Conservation (phyloP, 2,329 filamentous ascomycete species). For the Aspergillus novoparasiticus region DNA sequence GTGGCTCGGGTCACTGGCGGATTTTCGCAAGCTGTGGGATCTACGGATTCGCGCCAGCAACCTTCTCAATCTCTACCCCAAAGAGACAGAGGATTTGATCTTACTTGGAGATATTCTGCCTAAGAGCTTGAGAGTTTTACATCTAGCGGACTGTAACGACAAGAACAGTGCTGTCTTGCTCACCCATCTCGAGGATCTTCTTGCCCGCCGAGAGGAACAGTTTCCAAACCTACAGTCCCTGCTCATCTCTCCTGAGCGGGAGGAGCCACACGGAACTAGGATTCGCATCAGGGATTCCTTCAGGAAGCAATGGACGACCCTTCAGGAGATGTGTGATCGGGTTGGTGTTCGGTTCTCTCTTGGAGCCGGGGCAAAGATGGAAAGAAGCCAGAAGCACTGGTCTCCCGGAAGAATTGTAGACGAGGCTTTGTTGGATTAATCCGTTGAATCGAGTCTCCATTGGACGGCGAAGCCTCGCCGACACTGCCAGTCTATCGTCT, state of each 20-base stretch:
- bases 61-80: background rate
- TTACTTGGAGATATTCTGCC: background rate
- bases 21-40: background rate
- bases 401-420: background rate
- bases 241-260: background rate
- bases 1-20: background rate
- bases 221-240: background rate
- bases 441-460: background rate
- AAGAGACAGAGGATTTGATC: background rate
- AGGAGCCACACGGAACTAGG: background rate
- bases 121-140: background rate
- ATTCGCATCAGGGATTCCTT: background rate
- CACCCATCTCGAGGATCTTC: background rate
- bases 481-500: background rate
- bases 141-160: background rate
- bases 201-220: background rate
- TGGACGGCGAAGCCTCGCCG: background rate
- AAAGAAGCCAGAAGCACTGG: background rate
- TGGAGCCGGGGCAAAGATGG: background rate
- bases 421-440: background rate
- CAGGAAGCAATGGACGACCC: background rate
- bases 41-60: background rate
- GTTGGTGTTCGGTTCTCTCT: background rate
- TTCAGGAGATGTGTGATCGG: background rate
- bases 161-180: background rate